Evolutionary conservation across 306 rosid genomes (phyloP).

Genomic region (Cucurbita argyrosperma): DNA sequence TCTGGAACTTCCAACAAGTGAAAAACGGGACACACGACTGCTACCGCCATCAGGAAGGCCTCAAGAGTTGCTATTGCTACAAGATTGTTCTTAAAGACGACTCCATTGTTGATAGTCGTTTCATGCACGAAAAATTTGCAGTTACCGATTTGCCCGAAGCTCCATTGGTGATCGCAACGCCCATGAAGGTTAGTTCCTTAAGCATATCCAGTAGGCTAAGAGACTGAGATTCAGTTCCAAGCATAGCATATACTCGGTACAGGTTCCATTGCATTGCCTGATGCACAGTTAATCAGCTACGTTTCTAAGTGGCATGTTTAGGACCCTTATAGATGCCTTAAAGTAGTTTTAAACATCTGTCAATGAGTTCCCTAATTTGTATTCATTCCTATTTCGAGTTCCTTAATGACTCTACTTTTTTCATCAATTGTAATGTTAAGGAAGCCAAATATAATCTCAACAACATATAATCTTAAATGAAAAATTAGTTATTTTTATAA

Average conservation of each 20-base stretch:
- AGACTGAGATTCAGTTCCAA: not conserved
- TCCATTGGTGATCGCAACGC: conserved; percentile 90
- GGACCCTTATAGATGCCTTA: not conserved
- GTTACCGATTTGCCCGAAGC: conserved; percentile 92
- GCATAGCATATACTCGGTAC: conserved; percentile 4
- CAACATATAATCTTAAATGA: no score
- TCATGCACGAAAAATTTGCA: conserved; percentile 92
- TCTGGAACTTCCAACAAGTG: conserved; percentile 96
- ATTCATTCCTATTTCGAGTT: not conserved
- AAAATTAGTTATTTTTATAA: no score
- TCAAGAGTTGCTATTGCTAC: conserved; percentile 95
- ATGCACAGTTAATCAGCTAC: conserved; percentile 5
- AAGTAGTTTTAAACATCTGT: not conserved
- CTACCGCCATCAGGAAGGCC: conserved; percentile 75
- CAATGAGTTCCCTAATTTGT: not conserved
- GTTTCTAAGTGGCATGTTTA: conserved; percentile 8
- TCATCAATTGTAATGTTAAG: not conserved
- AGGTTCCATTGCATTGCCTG: conserved; percentile 13
- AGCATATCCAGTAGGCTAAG: conserved; percentile 74
- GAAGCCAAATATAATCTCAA: not conserved
- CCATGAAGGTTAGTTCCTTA: conserved; percentile 95
- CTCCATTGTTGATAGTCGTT: conserved; percentile 89
- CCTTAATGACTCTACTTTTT: not conserved
- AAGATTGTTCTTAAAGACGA: conserved; percentile 91
- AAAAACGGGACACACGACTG: conserved; percentile 85